phyloP scores from a whole-genome alignment of 305 asterid species.

The Stenogyne calaminthoides region DNA sequence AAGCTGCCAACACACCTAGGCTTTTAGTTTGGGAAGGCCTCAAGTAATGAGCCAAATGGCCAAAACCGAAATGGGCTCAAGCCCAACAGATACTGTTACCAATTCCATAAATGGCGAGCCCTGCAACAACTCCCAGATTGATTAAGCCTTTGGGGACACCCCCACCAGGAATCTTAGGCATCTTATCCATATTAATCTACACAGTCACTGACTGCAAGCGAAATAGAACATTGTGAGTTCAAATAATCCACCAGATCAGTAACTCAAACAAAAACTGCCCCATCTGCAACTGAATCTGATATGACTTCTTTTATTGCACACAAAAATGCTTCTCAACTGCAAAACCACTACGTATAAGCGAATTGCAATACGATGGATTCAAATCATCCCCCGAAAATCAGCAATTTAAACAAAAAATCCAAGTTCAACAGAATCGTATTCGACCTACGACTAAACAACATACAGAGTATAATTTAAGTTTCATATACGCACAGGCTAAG shows the following conservation, averaged over 20 bases:
- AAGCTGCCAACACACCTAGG: too few relatives aligned
- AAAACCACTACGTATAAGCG: neutral
- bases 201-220: conserved; percentile 31
- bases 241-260: neutral
- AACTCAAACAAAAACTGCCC: neutral
- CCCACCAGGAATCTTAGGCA: conserved; percentile 64
- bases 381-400: neutral
- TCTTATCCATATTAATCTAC: conserved; percentile 47
- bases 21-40: too few relatives aligned
- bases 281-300: neutral
- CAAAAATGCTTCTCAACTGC: neutral
- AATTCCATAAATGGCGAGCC: conserved; percentile 55
- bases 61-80: too few relatives aligned
- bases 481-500: neutral
- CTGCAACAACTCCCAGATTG: conserved; percentile 51
- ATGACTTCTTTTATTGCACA: neutral
- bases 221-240: too few relatives aligned
- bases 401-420: neutral
- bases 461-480: neutral
- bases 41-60: too few relatives aligned
- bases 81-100: too few relatives aligned
- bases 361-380: neutral
- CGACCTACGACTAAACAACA: neutral
- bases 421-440: neutral
- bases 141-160: conserved; percentile 45